Evolutionary conservation across 441 rosid species (phyloP), one percentile per base, ranked within the genome.

Genomic region (Erodium moschatum): DNA sequence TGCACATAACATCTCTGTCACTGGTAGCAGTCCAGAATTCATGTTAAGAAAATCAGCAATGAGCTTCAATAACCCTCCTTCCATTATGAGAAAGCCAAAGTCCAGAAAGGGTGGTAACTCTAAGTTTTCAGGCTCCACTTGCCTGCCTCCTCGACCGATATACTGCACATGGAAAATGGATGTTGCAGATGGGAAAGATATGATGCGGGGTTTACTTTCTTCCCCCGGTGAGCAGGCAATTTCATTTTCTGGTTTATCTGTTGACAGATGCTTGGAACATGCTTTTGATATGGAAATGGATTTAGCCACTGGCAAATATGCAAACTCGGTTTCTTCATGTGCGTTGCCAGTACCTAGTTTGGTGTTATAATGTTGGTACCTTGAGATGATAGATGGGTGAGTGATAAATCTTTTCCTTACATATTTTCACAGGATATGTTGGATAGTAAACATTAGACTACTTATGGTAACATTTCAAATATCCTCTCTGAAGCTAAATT

Each of bases 1-100:
- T 8, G 6, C 4, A 54, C 31, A 8, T 29, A 29, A 67, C 20
- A 38, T 64, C 38, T 21, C 69, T 62, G 38, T 63, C 24, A 52
- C 21, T 13, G 31, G 74, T 31, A 19, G 31, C 27, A 71, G 77
- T 71, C 70, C 72, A 54, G 73, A 46, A 50, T 70, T 69, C n/a
- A n/a, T 54, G 48, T 69, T 80, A 71, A 80, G 72, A 48, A 66
- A 16, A 5, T 70, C 73, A 54, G 75, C 79, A n/a, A 67, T 74
- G 70, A 71, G 76, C 64, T 78, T 44, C 15, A 62, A 67, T 58
- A 69, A 70, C 21, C 73, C 52, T 65, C 84, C 84, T 15, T 78
- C 81, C n/a, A 81, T 81, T 33, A 78, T 81, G 2, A 70, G 79
- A 27, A 80, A 71, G 66, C 44, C 75, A 69, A 65, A 12, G 29